Base-by-base conservation (phyloP, 495 filamentous ascomycete species). In the Penicillium diatomitis region DNA sequence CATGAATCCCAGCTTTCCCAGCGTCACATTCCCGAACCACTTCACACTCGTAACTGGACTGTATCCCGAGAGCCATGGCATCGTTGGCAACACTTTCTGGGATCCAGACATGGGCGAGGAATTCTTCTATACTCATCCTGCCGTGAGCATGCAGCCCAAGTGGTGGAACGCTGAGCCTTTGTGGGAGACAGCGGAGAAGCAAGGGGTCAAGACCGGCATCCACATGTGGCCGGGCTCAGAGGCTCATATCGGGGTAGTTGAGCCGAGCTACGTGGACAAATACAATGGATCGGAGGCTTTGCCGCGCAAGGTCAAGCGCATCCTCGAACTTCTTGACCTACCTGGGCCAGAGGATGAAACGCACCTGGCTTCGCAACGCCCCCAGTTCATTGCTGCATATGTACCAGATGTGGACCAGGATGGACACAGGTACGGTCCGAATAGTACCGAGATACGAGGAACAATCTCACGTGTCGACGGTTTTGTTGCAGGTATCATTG, bases 151-250 rank as follows among this genome's bases (percentile, higher is more conserved):
- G 69, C 79, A 88, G 46, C 69, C 84, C 0, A 85, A 90, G 55
- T 98, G 94, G 94, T 99, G 94, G 92, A 72, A 73, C 46, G 90
- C 88, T 0, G 90, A 96, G 57, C 92, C 92, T 0, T 68, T 99
- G 38, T 99, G 92, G 92, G 81, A 84, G 33, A 91, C 92, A 0
- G 90, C 92, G 5, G 90, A 96, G 60, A 80, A 82, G 33, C 78
- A 82, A 46, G 82, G 82, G 5, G 70, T 95, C 42, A 78, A 73
- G 46, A 80, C 80, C 31, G 94, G 87, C 10, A 82, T 97, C 30
- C 94, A 97, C 61, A 99, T 99, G 92, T 99, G 92, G 92, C 92
- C 94, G 0, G 92, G 94, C 3, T 90, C 85, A 12, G 94, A 97
- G 65, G 89, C 88, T 2, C 82, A 87, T 54, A 70, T 75, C 49